phyloP scores from a whole-genome alignment of 1,284 basidiomycete species.

The Pisolithus thermaeus region DNA sequence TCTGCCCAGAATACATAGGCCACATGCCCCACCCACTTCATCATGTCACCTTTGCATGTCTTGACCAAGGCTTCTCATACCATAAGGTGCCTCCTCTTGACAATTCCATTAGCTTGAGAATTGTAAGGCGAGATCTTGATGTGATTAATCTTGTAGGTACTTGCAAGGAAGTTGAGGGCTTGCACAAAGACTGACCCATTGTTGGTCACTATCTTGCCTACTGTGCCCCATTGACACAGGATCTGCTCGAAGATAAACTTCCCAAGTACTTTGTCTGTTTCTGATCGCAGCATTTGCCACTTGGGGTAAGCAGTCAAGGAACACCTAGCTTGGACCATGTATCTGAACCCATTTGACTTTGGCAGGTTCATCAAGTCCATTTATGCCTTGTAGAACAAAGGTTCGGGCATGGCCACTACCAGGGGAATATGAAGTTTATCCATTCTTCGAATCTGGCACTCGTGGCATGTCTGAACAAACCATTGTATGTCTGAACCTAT shows the following conservation, averaged over 20 bases:
- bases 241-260: slow-evolving; percentile 1
- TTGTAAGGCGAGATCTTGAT: slow-evolving; percentile 43
- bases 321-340: no score
- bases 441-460: background rate
- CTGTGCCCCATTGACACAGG: background rate
- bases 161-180: slow-evolving; percentile 25
- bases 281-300: no score
- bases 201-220: slow-evolving; percentile 9
- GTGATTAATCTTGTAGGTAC: slow-evolving; percentile 32
- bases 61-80: background rate
- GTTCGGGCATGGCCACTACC: slow-evolving; percentile 13
- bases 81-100: slow-evolving; percentile 22
- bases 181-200: slow-evolving; percentile 22
- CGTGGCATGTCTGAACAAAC: background rate
- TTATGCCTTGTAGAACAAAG: no score
- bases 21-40: no score
- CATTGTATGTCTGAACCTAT: background rate
- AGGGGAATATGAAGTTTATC: background rate
- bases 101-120: slow-evolving; percentile 34
- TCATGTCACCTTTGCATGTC: no score
- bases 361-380: no score
- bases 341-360: no score
- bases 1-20: no score
- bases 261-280: background rate
- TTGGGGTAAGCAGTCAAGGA: no score